Base-by-base conservation (phyloP, 371 early-diverging fungal genomes). In the Mycotypha africana region DNA sequence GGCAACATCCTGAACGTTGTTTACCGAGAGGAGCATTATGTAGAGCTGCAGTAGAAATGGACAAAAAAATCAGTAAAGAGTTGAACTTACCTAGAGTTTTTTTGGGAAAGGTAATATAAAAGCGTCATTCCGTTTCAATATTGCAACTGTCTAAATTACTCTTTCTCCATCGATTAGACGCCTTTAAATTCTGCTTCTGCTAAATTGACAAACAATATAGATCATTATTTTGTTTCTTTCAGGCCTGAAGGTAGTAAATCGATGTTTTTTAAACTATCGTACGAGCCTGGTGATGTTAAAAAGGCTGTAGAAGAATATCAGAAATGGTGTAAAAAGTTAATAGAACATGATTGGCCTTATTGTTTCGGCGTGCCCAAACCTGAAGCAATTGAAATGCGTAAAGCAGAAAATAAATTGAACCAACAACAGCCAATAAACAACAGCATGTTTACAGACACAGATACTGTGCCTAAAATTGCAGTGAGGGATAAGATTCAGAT, bases 101-200 rank as follows among this genome's bases (percentile, higher is more conserved):
- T 60, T 73, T 79, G n/a, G 91, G 92, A 33, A 88, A 86, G 75
- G 87, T 84, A 71, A 53, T 23, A 23, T 23, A n/a, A n/a, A n/a
- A n/a, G n/a, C n/a, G n/a, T n/a, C n/a, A n/a, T n/a, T n/a, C n/a
- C n/a, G n/a, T n/a, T n/a, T n/a, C n/a, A n/a, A n/a, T 47, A n/a
- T 42, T 12, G 34, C 38, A 14, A 34, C 31, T 28, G 11, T 15
- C 26, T 39, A n/a, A 16, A 33, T 47, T 40, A 25, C 39, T 28
- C 22, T 16, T 38, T 8, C n/a, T n/a, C n/a, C n/a, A n/a, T n/a
- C n/a, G n/a, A n/a, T n/a, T 61, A 86, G 81, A 91, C 91, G 23
- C 91, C 92, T 4, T 69, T 69, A 66, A 90, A 91, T 54, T 87
- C 87, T 32, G 88, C 89, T 4, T 85, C 85, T 17, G 84, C 87